A percentile compares a stretch with the other conserved stretches of the same genome.
phyloP scores from a whole-genome alignment of 2,329 filamentous ascomycete species.

The Lecanicillium sp. region DNA sequence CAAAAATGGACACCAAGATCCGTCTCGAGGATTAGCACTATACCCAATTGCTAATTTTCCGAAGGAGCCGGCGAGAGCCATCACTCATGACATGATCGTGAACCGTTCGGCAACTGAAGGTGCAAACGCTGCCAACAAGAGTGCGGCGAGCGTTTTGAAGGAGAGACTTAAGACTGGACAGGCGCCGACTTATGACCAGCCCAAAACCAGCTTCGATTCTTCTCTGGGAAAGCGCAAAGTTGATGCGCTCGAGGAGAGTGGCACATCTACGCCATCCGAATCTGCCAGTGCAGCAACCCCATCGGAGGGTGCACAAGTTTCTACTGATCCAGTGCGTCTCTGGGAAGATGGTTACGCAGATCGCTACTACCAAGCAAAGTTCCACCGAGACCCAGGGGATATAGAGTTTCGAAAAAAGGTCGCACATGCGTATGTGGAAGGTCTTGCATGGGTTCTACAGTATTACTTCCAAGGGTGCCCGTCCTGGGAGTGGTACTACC shows the following conservation, averaged over 20 bases:
- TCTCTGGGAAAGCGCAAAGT: conserved; percentile 70
- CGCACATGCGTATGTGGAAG: conserved; percentile 85
- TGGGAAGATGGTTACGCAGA: conserved; percentile 97
- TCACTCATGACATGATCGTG: conserved; percentile 85
- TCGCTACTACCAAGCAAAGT: conserved; percentile 96
- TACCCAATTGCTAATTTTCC: conserved; percentile 40
- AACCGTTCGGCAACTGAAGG: conserved; percentile 59
- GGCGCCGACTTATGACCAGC: conserved; percentile 19
- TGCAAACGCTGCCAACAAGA: conserved; percentile 82
- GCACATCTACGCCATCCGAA: conserved; percentile 50
- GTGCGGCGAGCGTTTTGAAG: conserved; percentile 82
- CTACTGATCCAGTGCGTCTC: conserved; percentile 73
- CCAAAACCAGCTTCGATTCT: conserved; percentile 29
- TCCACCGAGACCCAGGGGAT: conserved; percentile 73
- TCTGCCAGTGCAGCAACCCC: conserved; percentile 36
- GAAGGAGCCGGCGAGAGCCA: conserved; percentile 41
- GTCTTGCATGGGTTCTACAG: conserved; percentile 85
- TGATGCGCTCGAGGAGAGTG: conserved; percentile 55
- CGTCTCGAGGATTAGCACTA: conserved; percentile 22
- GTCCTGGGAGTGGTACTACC: conserved; percentile 99
- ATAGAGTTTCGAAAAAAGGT: conserved; percentile 83
- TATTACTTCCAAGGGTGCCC: conserved; percentile 99
- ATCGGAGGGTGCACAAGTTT: conserved; percentile 44
- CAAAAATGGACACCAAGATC: conserved; percentile 24
- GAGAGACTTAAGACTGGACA: conserved; percentile 56